phyloP scores from a whole-genome alignment of 176 grass and related monocot species.

The Avena atlantica region DNA sequence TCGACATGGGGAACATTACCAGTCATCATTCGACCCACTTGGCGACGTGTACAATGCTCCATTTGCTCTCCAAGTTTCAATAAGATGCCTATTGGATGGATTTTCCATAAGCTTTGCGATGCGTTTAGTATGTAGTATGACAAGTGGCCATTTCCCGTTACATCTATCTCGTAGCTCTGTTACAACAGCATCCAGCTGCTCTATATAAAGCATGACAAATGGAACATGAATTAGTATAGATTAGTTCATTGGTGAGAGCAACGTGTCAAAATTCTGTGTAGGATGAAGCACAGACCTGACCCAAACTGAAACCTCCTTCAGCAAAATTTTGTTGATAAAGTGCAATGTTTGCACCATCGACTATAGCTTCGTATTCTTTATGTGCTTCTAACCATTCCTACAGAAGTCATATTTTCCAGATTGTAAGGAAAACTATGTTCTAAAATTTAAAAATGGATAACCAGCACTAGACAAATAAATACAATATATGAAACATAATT shows the following conservation, averaged over 20 bases:
- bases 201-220: conserved; percentile 61
- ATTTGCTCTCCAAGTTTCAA: conserved; percentile 79
- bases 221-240: conserved; percentile 32
- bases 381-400: conserved; percentile 80
- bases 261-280: neutral
- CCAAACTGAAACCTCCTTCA: conserved; percentile 77
- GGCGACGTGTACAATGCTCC: conserved; percentile 80
- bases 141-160: conserved; percentile 79
- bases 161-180: conserved; percentile 60
- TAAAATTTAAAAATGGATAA: neutral
- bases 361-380: conserved; percentile 65
- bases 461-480: neutral
- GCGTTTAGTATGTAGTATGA: conserved; percentile 79
- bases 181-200: conserved; percentile 86
- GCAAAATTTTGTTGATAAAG: conserved; percentile 98
- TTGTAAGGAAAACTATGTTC: neutral
- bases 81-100: conserved; percentile 68
- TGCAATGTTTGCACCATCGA: conserved; percentile 89
- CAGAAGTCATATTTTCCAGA: conserved; percentile 7
- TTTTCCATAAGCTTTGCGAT: conserved; percentile 69
- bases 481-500: conserved; percentile 4
- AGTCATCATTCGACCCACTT: conserved; percentile 94
- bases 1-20: conserved; percentile 50
- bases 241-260: neutral
- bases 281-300: conserved; percentile 69